Evolutionary conservation across 2,329 filamentous ascomycete genomes (phyloP).

Genomic region (Pezicula radicicola): DNA sequence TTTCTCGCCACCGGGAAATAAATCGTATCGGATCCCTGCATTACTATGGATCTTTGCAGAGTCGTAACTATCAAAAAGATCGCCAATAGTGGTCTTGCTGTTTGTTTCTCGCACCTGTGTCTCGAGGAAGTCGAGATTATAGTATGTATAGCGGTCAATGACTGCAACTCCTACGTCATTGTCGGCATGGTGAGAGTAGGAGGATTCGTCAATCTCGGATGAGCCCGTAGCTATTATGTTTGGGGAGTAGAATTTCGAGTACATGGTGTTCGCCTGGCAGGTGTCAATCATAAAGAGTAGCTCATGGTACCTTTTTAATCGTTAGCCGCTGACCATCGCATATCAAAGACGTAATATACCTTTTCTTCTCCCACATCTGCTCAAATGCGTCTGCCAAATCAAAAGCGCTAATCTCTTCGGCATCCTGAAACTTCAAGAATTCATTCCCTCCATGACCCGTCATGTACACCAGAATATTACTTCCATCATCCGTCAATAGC

Average conservation of each 20-base stretch:
- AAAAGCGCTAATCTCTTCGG: conserved; percentile 94
- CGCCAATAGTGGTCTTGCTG: conserved; percentile 85
- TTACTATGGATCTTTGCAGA: conserved; percentile 91
- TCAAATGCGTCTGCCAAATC: conserved; percentile 96
- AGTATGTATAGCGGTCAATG: conserved; percentile 98
- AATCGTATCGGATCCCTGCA: conserved; percentile 87
- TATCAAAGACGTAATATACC: conserved; percentile 42
- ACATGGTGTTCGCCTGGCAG: conserved; percentile 99
- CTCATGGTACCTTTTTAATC: conserved; percentile 73
- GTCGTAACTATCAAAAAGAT: conserved; percentile 95
- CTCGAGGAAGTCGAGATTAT: conserved; percentile 96
- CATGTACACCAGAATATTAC: conserved; percentile 99
- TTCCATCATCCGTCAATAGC: conserved; percentile 88
- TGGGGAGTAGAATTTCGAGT: conserved; percentile 94
- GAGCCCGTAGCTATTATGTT: conserved; percentile 99
- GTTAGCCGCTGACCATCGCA: conserved; percentile 3
- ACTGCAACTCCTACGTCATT: conserved; percentile 97
- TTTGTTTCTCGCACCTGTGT: conserved; percentile 81
- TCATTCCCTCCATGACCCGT: conserved; percentile 97
- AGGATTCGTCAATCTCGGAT: conserved; percentile 91
- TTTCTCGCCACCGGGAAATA: conserved; percentile 83
- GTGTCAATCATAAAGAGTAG: conserved; percentile 99
- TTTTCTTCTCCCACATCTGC: conserved; percentile 99
- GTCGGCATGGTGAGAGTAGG: conserved; percentile 96
- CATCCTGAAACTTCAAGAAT: conserved; percentile 97